Evolutionary conservation across 345 rosid species (phyloP).

Genomic region (Ricinus communis): DNA sequence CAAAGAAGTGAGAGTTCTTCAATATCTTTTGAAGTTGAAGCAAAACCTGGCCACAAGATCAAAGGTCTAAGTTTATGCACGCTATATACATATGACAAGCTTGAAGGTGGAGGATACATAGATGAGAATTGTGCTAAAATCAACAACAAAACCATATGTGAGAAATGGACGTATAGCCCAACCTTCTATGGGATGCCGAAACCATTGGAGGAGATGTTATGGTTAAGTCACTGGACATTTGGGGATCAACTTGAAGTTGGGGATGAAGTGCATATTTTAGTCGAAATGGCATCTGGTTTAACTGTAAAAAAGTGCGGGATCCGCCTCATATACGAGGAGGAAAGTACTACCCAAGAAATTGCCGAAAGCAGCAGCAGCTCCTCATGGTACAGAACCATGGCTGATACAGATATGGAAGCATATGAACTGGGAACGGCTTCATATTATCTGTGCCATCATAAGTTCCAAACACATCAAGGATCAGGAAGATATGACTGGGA

Average conservation of each 20-base stretch:
- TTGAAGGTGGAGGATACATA: conserved; percentile 7
- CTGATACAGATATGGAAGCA: background rate
- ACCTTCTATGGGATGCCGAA: conserved; percentile 11
- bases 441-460: conserved; percentile 12
- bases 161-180: conserved; percentile 14
- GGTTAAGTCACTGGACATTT: conserved; percentile 22
- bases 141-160: conserved; percentile 14
- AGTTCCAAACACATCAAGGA: conserved; percentile 16
- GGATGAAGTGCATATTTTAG: conserved; percentile 8
- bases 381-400: background rate
- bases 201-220: conserved; percentile 2
- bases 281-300: conserved; percentile 9
- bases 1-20: background rate
- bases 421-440: conserved; percentile 17
- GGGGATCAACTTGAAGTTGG: background rate
- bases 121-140: conserved; percentile 4
- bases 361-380: background rate
- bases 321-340: conserved; percentile 11
- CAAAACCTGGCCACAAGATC: conserved; percentile 2
- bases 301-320: conserved; percentile 16
- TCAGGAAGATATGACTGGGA: conserved; percentile 18
- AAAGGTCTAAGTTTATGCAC: conserved; percentile 7
- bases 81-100: conserved; percentile 4
- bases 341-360: background rate
- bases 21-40: conserved; percentile 7